Evolutionary conservation across 805 yeast species (phyloP).

Genomic region (Yamadazyma paraphyllophila): DNA sequence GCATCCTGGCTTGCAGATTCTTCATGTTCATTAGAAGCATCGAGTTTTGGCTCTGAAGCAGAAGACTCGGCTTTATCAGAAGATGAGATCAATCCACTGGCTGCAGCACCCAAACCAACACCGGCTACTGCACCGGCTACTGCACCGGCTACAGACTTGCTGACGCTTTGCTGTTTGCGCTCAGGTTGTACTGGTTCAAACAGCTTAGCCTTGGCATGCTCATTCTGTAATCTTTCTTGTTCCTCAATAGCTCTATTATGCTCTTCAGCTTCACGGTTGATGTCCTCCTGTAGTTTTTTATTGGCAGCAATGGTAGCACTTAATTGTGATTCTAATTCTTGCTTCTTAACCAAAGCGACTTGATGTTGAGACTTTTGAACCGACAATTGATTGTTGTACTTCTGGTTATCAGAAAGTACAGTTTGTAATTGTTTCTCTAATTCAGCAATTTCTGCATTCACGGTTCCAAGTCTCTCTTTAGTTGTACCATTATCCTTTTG

Average conservation of each 20-base stretch:
- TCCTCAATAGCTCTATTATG: conserved; percentile 16
- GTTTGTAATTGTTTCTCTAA: conserved; percentile 55
- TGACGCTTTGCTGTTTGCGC: neutral
- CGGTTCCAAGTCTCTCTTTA: conserved; percentile 64
- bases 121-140: conserved; percentile 21
- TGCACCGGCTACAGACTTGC: conserved; percentile 14
- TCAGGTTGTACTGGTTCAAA: conserved; percentile 15
- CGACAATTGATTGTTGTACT: conserved; percentile 59
- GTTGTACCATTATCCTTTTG: conserved; percentile 63
- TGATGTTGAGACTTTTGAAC: conserved; percentile 71
- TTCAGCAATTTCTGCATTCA: conserved; percentile 66
- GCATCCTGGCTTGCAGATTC: too few relatives aligned
- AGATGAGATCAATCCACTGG: neutral
- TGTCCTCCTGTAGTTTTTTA: conserved; percentile 22
- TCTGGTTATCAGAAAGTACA: conserved; percentile 53
- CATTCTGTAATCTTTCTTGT: conserved; percentile 14
- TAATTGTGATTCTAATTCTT: conserved; percentile 33
- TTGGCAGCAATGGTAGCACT: conserved; percentile 25
- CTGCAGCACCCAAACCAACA: conserved; percentile 19
- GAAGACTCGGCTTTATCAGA: too few relatives aligned
- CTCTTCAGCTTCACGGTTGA: conserved; percentile 18
- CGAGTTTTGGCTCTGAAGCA: too few relatives aligned
- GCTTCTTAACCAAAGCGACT: conserved; percentile 51
- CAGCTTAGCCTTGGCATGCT: conserved; percentile 12
- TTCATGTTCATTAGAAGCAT: too few relatives aligned